phyloP scores from a whole-genome alignment of 2,329 filamentous ascomycete genomes.

The Cercospora zeae-maydis region DNA sequence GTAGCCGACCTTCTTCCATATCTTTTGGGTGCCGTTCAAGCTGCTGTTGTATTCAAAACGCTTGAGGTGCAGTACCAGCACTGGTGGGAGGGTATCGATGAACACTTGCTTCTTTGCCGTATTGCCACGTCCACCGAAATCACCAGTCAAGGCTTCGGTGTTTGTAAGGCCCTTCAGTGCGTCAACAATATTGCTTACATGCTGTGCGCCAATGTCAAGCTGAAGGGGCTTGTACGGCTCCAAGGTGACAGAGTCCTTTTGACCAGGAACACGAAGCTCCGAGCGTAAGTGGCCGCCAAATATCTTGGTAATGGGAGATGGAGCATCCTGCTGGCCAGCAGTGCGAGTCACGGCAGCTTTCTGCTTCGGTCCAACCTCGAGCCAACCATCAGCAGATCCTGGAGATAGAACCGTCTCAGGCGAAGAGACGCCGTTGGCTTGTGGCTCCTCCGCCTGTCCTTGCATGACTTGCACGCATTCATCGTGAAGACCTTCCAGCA shows the following conservation, averaged over 20 bases:
- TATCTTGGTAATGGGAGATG: conserved; percentile 84
- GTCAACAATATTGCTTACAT: conserved; percentile 88
- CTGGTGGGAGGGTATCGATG: conserved; percentile 84
- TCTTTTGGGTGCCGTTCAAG: conserved; percentile 80
- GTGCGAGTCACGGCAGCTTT: conserved; percentile 81
- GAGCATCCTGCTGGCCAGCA: conserved; percentile 55
- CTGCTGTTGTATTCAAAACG: conserved; percentile 92
- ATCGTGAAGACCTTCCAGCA: conserved; percentile 88
- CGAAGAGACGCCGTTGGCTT: conserved; percentile 37
- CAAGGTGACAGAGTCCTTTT: conserved; percentile 85
- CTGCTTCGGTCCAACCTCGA: conserved; percentile 91
- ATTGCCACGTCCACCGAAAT: conserved; percentile 75
- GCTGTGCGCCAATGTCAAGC: conserved; percentile 82
- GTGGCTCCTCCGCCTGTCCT: conserved; percentile 31
- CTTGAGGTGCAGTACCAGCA: conserved; percentile 92
- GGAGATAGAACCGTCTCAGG: conserved; percentile 43
- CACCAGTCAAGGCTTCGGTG: conserved; percentile 78
- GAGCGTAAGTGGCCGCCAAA: conserved; percentile 90
- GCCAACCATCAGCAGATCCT: conserved; percentile 63
- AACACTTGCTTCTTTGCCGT: conserved; percentile 86
- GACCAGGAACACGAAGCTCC: conserved; percentile 78
- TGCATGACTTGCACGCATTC: conserved; percentile 77
- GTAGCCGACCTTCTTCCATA: conserved; percentile 97
- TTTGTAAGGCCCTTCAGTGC: conserved; percentile 80
- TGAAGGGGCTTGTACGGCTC: conserved; percentile 94